Evolutionary conservation across 2,329 filamentous ascomycete species (phyloP).

Genomic region (Nemania sp.): DNA sequence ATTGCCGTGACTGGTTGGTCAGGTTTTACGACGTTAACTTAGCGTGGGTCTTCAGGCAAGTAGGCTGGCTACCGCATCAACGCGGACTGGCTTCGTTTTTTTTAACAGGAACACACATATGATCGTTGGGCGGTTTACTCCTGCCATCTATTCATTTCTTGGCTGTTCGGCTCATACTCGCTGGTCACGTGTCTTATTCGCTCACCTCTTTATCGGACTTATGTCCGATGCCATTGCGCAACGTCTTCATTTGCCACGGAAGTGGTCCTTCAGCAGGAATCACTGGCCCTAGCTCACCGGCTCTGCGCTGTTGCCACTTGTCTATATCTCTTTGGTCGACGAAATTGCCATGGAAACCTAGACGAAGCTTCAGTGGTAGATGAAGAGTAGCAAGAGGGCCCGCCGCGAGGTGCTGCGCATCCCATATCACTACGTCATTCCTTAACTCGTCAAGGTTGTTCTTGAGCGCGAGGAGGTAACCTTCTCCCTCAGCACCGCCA

Average conservation of each 20-base stretch:
- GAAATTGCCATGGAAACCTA: conserved; percentile 50
- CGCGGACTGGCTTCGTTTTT: too few species aligned
- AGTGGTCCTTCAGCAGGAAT: conserved; percentile 42
- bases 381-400: conserved; percentile 47
- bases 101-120: too few species aligned
- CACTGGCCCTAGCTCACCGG: conserved; percentile 46
- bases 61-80: too few species aligned
- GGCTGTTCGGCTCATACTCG: neutral
- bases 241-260: conserved; percentile 43
- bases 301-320: conserved; percentile 44
- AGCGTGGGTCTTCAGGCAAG: too few species aligned
- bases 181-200: conserved; percentile 14
- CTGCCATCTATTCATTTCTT: neutral
- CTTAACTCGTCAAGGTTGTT: conserved; percentile 50
- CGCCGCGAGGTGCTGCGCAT: conserved; percentile 43
- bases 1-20: too few species aligned
- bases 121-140: too few species aligned
- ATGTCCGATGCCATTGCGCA: conserved; percentile 7
- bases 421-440: conserved; percentile 50
- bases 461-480: conserved; percentile 51
- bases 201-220: conserved; percentile 16
- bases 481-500: conserved; percentile 49
- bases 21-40: too few species aligned
- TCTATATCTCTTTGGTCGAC: conserved; percentile 49
- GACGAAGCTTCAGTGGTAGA: conserved; percentile 45